Evolutionary conservation across 2,329 filamentous ascomycete genomes (phyloP).

Genomic region (Fonsecaea pedrosoi): DNA sequence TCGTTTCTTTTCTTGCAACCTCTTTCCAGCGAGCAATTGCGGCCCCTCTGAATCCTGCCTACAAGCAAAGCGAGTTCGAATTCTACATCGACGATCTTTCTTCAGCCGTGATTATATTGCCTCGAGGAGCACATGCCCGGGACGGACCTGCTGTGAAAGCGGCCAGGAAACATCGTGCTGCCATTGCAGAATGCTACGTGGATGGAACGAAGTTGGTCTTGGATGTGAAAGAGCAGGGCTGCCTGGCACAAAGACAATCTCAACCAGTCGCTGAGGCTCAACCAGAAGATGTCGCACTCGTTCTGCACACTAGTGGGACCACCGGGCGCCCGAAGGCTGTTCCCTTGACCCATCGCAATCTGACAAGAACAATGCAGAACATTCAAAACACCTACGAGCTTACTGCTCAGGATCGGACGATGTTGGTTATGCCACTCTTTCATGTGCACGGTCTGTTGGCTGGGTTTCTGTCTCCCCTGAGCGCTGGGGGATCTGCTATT

Average conservation of each 20-base stretch:
- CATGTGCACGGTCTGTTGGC: slow-evolving; percentile 89
- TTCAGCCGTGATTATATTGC: slow-evolving; percentile 78
- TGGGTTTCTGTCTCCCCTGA: slow-evolving; percentile 77
- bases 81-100: slow-evolving; percentile 90
- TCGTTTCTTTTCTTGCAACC: slow-evolving; percentile 83
- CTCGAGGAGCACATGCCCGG: slow-evolving; percentile 70
- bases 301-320: slow-evolving; percentile 83
- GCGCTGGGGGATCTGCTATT: slow-evolving; percentile 77
- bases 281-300: slow-evolving; percentile 79
- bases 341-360: slow-evolving; percentile 73
- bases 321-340: slow-evolving; percentile 85
- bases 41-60: slow-evolving; percentile 84
- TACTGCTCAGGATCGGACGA: slow-evolving; percentile 73
- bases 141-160: slow-evolving; percentile 76
- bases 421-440: slow-evolving; percentile 90
- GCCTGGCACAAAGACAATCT: slow-evolving; percentile 57
- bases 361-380: slow-evolving; percentile 83
- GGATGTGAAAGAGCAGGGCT: slow-evolving; percentile 78
- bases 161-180: slow-evolving; percentile 77
- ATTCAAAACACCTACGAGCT: slow-evolving; percentile 79
- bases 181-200: slow-evolving; percentile 88
- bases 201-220: slow-evolving; percentile 73
- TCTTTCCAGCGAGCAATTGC: slow-evolving; percentile 85
- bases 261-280: slow-evolving; percentile 62
- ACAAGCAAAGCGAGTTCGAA: slow-evolving; percentile 89